These are phyloP conservation scores for Candida incommunis DNA, from an alignment of 805 yeast genomes.

Conservation along the genomic window DNA sequence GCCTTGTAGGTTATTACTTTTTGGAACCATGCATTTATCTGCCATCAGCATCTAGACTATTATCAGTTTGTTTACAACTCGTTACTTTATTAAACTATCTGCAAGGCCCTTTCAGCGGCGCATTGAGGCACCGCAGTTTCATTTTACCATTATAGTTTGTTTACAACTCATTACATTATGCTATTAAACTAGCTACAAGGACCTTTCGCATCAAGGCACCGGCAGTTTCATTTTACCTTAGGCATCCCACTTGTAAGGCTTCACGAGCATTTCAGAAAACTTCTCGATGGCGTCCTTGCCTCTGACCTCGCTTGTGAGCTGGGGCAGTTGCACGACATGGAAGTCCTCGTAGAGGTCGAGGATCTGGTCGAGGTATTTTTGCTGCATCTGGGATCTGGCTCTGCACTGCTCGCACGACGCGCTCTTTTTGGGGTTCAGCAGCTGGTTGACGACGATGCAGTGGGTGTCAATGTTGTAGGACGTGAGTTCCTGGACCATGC, in stretches of 20 bases:
- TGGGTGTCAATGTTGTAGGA: constrained; percentile 93
- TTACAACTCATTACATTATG: no score
- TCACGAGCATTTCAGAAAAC: constrained; percentile 68
- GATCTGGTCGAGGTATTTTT: constrained; percentile 88
- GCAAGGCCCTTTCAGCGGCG: no score
- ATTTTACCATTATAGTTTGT: no score
- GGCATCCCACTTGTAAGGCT: constrained; percentile 60
- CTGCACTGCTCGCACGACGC: constrained; percentile 77
- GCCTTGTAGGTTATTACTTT: no score
- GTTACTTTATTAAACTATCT: no score
- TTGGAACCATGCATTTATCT: no score
- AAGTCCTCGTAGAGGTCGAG: constrained; percentile 93
- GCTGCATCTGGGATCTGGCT: constrained; percentile 91
- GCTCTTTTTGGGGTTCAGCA: constrained; percentile 64
- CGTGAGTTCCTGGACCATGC: constrained; percentile 92
- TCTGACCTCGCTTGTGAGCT: constrained; percentile 88
- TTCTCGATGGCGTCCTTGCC: constrained; percentile 75
- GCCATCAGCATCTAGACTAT: no score
- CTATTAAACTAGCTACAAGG: not conserved
- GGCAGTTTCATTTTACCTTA: no score
- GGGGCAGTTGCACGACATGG: constrained; percentile 90
- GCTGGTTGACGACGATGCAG: constrained; percentile 89
- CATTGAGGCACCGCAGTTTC: no score
- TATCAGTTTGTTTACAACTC: no score
- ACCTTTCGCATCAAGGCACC: not conserved